Conservation (phyloP, 2,329 filamentous ascomycete species). For the Furcasterigmium furcatum region DNA sequence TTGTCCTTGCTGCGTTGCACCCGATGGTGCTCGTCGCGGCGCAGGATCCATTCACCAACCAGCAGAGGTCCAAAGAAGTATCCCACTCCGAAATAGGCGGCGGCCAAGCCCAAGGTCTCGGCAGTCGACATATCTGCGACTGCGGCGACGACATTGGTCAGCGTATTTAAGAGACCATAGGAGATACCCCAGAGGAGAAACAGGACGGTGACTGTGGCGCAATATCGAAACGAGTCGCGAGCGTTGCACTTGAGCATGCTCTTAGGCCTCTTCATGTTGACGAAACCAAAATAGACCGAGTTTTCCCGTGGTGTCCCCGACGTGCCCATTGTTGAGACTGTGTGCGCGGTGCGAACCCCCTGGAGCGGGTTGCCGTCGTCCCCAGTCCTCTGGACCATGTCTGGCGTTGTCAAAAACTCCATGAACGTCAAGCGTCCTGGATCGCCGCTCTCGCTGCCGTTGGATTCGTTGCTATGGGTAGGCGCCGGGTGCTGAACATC, state of each 20-base stretch:
- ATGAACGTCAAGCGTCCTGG: constrained; percentile 25
- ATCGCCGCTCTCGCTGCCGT: not conserved
- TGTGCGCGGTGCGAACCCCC: constrained; percentile 11
- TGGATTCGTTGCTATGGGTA: not conserved
- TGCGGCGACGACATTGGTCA: constrained; percentile 68
- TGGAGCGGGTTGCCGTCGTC: constrained; percentile 9
- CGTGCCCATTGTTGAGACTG: constrained; percentile 17
- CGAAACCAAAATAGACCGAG: constrained; percentile 70
- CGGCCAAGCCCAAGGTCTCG: constrained; percentile 65
- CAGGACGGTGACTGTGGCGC: constrained; percentile 71
- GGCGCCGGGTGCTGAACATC: not conserved
- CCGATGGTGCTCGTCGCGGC: constrained; percentile 61
- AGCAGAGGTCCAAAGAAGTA: constrained; percentile 70
- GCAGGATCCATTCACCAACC: constrained; percentile 67
- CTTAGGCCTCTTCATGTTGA: constrained; percentile 66
- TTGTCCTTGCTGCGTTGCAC: constrained; percentile 29
- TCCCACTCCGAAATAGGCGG: constrained; percentile 66
- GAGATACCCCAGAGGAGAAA: constrained; percentile 91
- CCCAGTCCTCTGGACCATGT: not conserved
- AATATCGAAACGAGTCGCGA: constrained; percentile 67
- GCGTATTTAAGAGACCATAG: constrained; percentile 79
- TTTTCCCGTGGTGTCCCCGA: constrained; percentile 35
- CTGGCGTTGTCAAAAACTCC: constrained; percentile 44
- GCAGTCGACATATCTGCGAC: constrained; percentile 59
- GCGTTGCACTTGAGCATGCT: constrained; percentile 65